phyloP scores from a whole-genome alignment of 2,329 filamentous ascomycete genomes.

The Talaromyces piceae region DNA sequence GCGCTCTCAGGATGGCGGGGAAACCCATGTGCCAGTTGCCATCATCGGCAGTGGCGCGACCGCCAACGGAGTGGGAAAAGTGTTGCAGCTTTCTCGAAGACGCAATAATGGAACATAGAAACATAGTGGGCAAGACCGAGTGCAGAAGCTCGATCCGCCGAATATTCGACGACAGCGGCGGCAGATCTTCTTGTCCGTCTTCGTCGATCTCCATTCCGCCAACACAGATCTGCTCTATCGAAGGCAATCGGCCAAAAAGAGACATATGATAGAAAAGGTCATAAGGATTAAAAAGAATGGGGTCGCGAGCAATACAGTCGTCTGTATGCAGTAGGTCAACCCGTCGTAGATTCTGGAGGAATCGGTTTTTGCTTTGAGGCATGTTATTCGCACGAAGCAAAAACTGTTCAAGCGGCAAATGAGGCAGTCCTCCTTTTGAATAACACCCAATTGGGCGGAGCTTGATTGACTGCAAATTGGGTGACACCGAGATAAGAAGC shows the following conservation, averaged over 20 bases:
- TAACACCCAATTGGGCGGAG: slow-evolving; percentile 8
- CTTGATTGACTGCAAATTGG: slow-evolving; percentile 9
- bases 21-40: slow-evolving; percentile 11
- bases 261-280: slow-evolving; percentile 12
- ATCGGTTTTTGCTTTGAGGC: neutral
- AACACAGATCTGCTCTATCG: slow-evolving; percentile 7
- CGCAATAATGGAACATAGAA: slow-evolving; percentile 9
- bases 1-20: slow-evolving; percentile 8
- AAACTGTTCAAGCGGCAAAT: slow-evolving; percentile 10
- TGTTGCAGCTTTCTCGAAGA: slow-evolving; percentile 7
- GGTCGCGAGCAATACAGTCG: slow-evolving; percentile 7
- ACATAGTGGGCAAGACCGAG: slow-evolving; percentile 11
- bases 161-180: slow-evolving; percentile 9
- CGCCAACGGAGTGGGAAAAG: slow-evolving; percentile 11
- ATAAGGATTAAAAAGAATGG: slow-evolving; percentile 10
- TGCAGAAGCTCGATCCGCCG: slow-evolving; percentile 7
- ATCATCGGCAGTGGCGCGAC: slow-evolving; percentile 5
- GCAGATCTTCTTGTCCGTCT: slow-evolving; percentile 9
- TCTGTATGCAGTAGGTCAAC: slow-evolving; percentile 11
- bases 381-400: neutral
- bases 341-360: slow-evolving; percentile 5
- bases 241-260: slow-evolving; percentile 8
- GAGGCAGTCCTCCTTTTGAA: slow-evolving; percentile 4
- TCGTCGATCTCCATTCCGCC: slow-evolving; percentile 11
- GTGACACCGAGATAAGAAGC: slow-evolving; percentile 9